These are phyloP conservation scores for Colletotrichum acutatum DNA, from an alignment of 2,329 filamentous ascomycete species.

Conservation along the genomic window DNA sequence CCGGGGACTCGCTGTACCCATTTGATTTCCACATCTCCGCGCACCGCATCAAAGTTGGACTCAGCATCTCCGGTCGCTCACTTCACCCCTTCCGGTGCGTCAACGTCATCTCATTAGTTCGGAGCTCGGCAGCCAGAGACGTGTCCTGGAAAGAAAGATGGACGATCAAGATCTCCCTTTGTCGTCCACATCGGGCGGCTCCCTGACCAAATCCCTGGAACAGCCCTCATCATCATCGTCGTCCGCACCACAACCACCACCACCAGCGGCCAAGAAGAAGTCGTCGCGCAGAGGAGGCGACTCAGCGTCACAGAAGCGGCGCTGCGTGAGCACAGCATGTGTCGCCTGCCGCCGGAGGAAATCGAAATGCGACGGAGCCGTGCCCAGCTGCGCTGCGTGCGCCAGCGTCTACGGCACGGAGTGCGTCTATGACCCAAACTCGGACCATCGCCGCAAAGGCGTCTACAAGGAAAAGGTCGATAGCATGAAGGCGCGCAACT, in stretches of 20 bases:
- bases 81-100: not conserved
- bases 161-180: constrained; percentile 15
- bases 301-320: constrained; percentile 68
- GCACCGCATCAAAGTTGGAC: constrained; percentile 3
- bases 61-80: constrained; percentile 16
- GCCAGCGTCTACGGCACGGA: constrained; percentile 90
- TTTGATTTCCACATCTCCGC: constrained; percentile 30
- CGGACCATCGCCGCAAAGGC: constrained; percentile 94
- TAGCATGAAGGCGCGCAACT: constrained; percentile 85
- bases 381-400: constrained; percentile 95
- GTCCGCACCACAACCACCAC: constrained; percentile 4
- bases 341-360: constrained; percentile 83
- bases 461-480: constrained; percentile 96
- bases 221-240: not conserved
- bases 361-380: constrained; percentile 91
- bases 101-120: not conserved
- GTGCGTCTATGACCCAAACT: constrained; percentile 96
- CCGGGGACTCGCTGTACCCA: constrained; percentile 2
- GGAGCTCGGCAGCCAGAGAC: not conserved
- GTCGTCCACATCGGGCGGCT: constrained; percentile 1
- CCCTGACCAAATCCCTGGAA: not conserved
- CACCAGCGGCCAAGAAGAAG: constrained; percentile 52
- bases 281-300: constrained; percentile 63
- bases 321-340: constrained; percentile 87
- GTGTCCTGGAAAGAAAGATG: constrained; percentile 2